Conservation (phyloP, 305 asterid genomes). For the Rubia tinctorum region DNA sequence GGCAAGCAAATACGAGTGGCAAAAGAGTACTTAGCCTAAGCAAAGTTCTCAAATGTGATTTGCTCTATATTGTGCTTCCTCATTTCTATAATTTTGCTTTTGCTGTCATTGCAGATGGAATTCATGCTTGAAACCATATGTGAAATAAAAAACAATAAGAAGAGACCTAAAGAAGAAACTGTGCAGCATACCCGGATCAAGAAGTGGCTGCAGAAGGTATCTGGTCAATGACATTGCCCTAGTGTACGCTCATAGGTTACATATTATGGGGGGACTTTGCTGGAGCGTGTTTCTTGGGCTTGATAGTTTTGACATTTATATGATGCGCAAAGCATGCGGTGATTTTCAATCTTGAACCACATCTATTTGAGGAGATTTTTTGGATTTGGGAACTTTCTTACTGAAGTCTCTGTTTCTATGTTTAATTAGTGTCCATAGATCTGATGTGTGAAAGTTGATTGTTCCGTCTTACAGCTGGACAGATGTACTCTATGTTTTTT, state of each 20-base stretch:
- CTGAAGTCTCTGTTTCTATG: neutral
- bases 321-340: neutral
- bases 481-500: neutral
- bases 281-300: neutral
- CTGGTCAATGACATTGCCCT: slow-evolving; percentile 1
- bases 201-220: slow-evolving; percentile 93
- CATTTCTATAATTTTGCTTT: slow-evolving; percentile 20
- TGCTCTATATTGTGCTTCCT: slow-evolving; percentile 16
- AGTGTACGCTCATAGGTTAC: neutral
- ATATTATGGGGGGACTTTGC: neutral
- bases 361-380: neutral
- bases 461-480: neutral
- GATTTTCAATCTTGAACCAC: neutral
- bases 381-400: neutral
- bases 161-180: slow-evolving; percentile 60
- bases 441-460: neutral
- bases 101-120: slow-evolving; percentile 62
- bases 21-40: slow-evolving; percentile 53
- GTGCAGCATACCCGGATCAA: slow-evolving; percentile 69
- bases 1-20: slow-evolving; percentile 45
- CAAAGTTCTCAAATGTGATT: neutral
- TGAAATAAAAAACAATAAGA: slow-evolving; percentile 88
- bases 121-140: slow-evolving; percentile 88
- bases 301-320: neutral
- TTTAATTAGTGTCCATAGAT: neutral